Conservation (phyloP, 305 asterid genomes). For the Salvia sclarea region DNA sequence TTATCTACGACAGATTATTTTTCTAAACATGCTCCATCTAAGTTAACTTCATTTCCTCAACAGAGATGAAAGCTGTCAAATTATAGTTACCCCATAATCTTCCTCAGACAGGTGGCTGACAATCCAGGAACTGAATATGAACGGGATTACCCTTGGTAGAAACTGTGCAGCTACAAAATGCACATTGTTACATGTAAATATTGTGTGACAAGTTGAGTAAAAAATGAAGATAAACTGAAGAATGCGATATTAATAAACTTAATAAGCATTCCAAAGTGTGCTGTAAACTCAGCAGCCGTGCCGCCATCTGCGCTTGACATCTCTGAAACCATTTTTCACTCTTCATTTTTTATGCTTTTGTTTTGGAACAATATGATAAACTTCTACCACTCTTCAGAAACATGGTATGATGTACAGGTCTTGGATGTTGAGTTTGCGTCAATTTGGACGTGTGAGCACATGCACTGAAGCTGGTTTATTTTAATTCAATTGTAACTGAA, state of each 20-base stretch:
- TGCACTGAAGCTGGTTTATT: no score
- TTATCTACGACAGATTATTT: background rate
- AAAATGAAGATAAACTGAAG: background rate
- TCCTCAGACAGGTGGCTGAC: conserved; percentile 74
- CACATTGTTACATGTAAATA: conserved; percentile 16
- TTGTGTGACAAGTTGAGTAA: background rate
- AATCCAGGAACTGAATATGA: conserved; percentile 87
- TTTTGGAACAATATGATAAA: background rate
- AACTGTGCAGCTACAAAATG: conserved; percentile 71
- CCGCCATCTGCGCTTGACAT: conserved; percentile 41
- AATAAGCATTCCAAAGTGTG: conserved; percentile 75
- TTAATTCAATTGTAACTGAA: no score
- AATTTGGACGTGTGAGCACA: no score
- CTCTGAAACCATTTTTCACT: conserved; percentile 6
- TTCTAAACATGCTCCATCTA: background rate
- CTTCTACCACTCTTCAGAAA: background rate
- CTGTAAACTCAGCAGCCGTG: conserved; percentile 53
- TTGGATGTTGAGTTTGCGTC: no score
- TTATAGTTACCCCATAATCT: conserved; percentile 69
- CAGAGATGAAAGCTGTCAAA: background rate
- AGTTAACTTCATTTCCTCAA: background rate
- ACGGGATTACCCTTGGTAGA: conserved; percentile 80
- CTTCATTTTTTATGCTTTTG: background rate
- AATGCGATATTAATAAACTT: conserved; percentile 42
- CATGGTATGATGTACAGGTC: no score